Evolutionary conservation across 2,329 filamentous ascomycete genomes (phyloP).

Genomic region (Verticillium alfalfae): DNA sequence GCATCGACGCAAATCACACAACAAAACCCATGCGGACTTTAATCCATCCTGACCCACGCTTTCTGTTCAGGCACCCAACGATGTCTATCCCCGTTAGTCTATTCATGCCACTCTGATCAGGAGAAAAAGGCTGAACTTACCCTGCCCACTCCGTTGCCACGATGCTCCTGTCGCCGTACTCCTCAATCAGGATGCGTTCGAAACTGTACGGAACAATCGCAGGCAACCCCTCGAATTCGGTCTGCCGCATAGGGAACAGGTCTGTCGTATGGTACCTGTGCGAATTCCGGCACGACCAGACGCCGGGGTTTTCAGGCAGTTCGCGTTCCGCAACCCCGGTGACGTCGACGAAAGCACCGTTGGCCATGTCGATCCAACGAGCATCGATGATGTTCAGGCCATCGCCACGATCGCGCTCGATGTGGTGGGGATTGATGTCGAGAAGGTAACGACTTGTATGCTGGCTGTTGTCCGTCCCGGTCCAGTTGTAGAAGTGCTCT

Average conservation of each 20-base stretch:
- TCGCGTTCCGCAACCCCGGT: conserved; percentile 69
- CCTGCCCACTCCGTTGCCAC: conserved; percentile 55
- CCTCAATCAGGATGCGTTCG: conserved; percentile 58
- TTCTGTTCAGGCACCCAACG: conserved; percentile 52
- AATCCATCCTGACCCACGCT: conserved; percentile 47
- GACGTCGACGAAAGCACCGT: conserved; percentile 79
- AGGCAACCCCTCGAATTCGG: conserved; percentile 67
- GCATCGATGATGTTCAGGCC: conserved; percentile 79
- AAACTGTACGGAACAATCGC: conserved; percentile 66
- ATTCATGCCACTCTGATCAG: not conserved
- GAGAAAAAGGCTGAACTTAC: conserved; percentile 35
- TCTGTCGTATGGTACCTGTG: conserved; percentile 68
- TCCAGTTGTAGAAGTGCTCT: conserved; percentile 48
- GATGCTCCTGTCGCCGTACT: conserved; percentile 60
- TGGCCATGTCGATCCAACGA: conserved; percentile 72
- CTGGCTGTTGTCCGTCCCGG: conserved; percentile 32
- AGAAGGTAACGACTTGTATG: conserved; percentile 57
- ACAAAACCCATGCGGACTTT: not conserved
- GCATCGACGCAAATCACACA: not conserved
- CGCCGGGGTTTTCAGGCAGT: conserved; percentile 49
- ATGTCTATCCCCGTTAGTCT: conserved; percentile 40
- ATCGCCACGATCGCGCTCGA: conserved; percentile 55
- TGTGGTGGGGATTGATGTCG: conserved; percentile 69
- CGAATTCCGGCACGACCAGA: conserved; percentile 76
- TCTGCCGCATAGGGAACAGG: conserved; percentile 69